Percentiles rank a stretch among this genome's conserved stretches.
These are phyloP conservation scores for Boletus edulis DNA, from an alignment of 768 basidiomycete species.

Conservation along the genomic window DNA sequence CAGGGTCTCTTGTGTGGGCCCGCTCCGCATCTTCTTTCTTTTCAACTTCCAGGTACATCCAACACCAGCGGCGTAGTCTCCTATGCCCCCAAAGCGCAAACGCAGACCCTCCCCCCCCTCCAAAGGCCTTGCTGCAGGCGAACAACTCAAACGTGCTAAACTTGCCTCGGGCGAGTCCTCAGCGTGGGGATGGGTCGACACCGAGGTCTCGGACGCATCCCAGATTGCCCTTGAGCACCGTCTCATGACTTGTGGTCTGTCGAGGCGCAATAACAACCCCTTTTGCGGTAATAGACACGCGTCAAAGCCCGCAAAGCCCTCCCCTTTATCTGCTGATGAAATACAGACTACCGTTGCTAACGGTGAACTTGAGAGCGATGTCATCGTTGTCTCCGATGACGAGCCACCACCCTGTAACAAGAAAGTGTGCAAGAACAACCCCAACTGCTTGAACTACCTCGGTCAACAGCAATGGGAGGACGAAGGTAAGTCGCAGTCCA, in stretches of 20 bases:
- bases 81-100: conserved; percentile 61
- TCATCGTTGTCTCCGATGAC: conserved; percentile 71
- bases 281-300: conserved; percentile 61
- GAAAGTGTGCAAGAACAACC: conserved; percentile 70
- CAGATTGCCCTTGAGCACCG: conserved; percentile 69
- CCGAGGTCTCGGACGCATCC: conserved; percentile 52
- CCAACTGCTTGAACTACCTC: conserved; percentile 84
- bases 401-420: conserved; percentile 55
- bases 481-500: conserved; percentile 44
- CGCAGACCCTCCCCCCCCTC: conserved; percentile 44
- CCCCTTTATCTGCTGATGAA: conserved; percentile 10
- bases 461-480: conserved; percentile 83
- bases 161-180: conserved; percentile 45
- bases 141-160: conserved; percentile 58
- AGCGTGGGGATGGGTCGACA: conserved; percentile 82
- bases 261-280: conserved; percentile 44
- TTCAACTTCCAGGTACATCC: not conserved
- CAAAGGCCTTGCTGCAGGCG: conserved; percentile 59
- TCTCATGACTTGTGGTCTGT: conserved; percentile 66
- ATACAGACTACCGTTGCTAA: conserved; percentile 16
- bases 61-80: not conserved
- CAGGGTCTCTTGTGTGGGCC: conserved; percentile 14
- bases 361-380: conserved; percentile 55
- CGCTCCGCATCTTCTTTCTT: conserved; percentile 10
- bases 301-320: conserved; percentile 18